A percentile compares a stretch with the other conserved stretches of the same genome.
These are phyloP conservation scores for Tulasnella sp. DNA, from an alignment of 768 basidiomycete genomes.

Conservation along the genomic window DNA sequence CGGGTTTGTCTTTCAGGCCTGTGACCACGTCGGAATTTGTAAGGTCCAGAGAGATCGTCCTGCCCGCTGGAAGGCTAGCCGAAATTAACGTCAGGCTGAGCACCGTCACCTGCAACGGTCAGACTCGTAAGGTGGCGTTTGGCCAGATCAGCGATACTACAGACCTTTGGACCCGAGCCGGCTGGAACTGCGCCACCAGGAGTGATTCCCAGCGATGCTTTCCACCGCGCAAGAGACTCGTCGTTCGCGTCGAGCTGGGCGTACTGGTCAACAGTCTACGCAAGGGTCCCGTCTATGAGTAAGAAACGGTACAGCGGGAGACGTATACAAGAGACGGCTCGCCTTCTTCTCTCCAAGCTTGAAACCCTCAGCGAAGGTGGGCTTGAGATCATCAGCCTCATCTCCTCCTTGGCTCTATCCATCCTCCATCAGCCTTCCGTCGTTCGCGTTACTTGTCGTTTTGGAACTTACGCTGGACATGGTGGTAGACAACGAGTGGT, in stretches of 20 bases:
- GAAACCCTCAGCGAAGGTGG: slow-evolving; percentile 73
- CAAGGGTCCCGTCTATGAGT: slow-evolving; percentile 19
- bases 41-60: slow-evolving; percentile 56
- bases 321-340: not conserved
- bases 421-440: not conserved
- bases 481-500: too few relatives aligned
- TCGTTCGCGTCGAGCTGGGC: slow-evolving; percentile 78
- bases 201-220: slow-evolving; percentile 75
- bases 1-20: slow-evolving; percentile 63
- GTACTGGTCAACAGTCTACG: slow-evolving; percentile 62
- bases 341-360: slow-evolving; percentile 45
- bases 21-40: slow-evolving; percentile 36
- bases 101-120: slow-evolving; percentile 45
- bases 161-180: slow-evolving; percentile 54
- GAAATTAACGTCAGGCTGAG: slow-evolving; percentile 69
- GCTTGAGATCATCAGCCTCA: slow-evolving; percentile 59
- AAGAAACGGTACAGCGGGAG: not conserved
- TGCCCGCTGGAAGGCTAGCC: slow-evolving; percentile 47
- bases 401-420: slow-evolving; percentile 31
- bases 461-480: too few relatives aligned
- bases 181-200: slow-evolving; percentile 29
- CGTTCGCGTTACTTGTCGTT: too few relatives aligned
- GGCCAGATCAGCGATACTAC: not conserved
- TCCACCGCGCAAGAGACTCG: slow-evolving; percentile 91
- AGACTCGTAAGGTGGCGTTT: not conserved